phyloP scores from a whole-genome alignment of 2,329 filamentous ascomycete genomes.

The Claviceps spartinae region DNA sequence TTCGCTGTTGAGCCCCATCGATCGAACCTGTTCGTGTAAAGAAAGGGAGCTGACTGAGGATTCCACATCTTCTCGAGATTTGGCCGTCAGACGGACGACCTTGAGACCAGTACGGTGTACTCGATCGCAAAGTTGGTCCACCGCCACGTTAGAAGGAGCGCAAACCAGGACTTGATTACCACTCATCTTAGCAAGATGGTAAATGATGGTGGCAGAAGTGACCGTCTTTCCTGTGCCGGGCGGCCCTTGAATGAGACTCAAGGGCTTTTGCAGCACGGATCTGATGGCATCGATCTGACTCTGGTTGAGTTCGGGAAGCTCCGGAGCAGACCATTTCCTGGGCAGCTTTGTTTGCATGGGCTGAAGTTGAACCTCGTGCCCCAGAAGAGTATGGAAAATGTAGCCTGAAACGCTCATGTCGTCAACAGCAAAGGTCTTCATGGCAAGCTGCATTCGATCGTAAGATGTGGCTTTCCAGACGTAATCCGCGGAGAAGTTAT shows the following conservation, averaged over 20 bases:
- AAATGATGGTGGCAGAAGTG: constrained; percentile 96
- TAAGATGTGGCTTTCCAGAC: constrained; percentile 99
- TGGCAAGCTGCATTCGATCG: constrained; percentile 96
- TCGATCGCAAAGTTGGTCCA: constrained; percentile 94
- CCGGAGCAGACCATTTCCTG: constrained; percentile 92
- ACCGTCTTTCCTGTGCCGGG: constrained; percentile 97
- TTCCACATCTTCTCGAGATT: constrained; percentile 96
- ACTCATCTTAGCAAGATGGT: constrained; percentile 90
- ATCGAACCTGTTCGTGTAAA: constrained; percentile 89
- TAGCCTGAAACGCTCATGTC: constrained; percentile 98
- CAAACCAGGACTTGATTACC: constrained; percentile 91
- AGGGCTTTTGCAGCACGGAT: constrained; percentile 80
- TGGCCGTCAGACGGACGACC: constrained; percentile 94
- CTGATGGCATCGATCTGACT: constrained; percentile 96
- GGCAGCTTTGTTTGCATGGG: constrained; percentile 93
- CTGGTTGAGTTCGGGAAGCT: constrained; percentile 83
- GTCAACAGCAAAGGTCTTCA: constrained; percentile 97
- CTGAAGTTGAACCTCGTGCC: constrained; percentile 85
- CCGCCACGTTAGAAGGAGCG: constrained; percentile 93
- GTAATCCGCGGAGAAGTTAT: constrained; percentile 97
- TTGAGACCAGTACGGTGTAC: constrained; percentile 91
- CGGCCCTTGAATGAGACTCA: constrained; percentile 92
- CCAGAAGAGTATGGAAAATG: constrained; percentile 93
- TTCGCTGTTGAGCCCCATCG: constrained; percentile 94
- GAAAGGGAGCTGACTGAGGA: constrained; percentile 95